Evolutionary conservation across 768 basidiomycete species (phyloP), one percentile per base, ranked within the genome.

Genomic region (Phaeolepiota aurea): DNA sequence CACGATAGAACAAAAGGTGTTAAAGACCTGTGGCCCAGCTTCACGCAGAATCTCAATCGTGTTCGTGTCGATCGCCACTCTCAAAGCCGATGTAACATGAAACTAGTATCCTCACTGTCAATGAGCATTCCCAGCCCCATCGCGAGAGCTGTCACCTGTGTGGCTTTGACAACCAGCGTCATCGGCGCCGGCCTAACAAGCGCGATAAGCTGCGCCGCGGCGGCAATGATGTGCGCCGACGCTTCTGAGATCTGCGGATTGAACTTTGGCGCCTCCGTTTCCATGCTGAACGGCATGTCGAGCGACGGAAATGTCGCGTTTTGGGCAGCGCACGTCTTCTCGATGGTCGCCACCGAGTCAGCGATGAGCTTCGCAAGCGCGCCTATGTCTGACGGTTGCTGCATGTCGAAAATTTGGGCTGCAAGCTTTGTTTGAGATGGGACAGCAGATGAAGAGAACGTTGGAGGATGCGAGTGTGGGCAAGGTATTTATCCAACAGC

Each of bases 191-290:
- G 50, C 16, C 37, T 21, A 14, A 51, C 7, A n/a, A 41, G 35
- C 3, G 50, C 48, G 12, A 32, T 41, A 2, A 51, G 32, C 10
- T 51, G 50, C 12, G 48, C 45, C 4, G 48, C 42, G 2, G 49
- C 44, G 20, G 44, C 41, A 7, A 46, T 42, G 14, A 44, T 33
- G 23, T 23, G 28, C 1, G 42, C 47, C 3, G 45, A 21, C 36
- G 38, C 41, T 21, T 39, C 23, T 13, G 19, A 23, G 1, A 43
- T 16, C 16, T 42, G 32, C 16, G 41, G 41, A 25, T 42, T 33
- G 12, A 21, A 15, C 10, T 20, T 16, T n/a, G 34, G 19, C 2
- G 22, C 33, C 18, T 42, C 41, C 3, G 10, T 21, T 20, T 34
- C 3, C 11, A 33, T 31, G 13, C 15, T 36, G 19, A 42, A 42